These are phyloP conservation scores for Paragyromitra xinjiangensis DNA, from an alignment of 495 filamentous ascomycete species.

Conservation along the genomic window DNA sequence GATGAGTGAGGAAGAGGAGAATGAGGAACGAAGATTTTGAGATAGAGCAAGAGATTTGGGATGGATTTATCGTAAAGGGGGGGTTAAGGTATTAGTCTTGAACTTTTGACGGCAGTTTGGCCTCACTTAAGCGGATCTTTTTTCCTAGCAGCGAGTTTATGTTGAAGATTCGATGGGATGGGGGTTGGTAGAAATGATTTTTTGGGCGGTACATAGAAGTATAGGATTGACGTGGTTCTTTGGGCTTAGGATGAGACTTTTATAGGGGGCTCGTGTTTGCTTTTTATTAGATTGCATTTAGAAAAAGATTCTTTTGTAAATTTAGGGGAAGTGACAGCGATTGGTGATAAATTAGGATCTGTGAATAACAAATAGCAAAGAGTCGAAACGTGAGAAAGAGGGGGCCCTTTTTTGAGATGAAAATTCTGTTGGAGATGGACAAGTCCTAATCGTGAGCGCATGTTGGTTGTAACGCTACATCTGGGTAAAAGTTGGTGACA, in stretches of 20 bases:
- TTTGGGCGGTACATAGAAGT: not conserved
- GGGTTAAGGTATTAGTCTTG: not conserved
- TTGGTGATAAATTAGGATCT: too few relatives aligned
- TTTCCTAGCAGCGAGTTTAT: not conserved
- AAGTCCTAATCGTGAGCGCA: too few relatives aligned
- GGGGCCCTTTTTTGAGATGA: too few relatives aligned
- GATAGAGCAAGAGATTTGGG: not conserved
- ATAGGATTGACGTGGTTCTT: not conserved
- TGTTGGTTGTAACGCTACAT: too few relatives aligned
- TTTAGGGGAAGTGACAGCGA: too few relatives aligned
- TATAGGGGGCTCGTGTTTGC: too few relatives aligned
- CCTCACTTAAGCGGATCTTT: not conserved
- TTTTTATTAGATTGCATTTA: too few relatives aligned
- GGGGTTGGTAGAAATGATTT: not conserved
- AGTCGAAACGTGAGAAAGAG: too few relatives aligned
- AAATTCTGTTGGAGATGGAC: too few relatives aligned
- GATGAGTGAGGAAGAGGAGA: constrained; percentile 16
- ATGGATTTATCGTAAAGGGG: not conserved
- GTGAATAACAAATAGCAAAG: too few relatives aligned
- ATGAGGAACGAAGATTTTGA: constrained; percentile 17
- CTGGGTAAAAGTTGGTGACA: too few relatives aligned
- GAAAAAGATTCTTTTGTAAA: too few relatives aligned
- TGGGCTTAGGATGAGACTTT: not conserved
- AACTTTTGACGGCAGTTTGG: not conserved
- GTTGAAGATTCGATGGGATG: not conserved